phyloP scores from a whole-genome alignment of 2,329 filamentous ascomycete genomes.

The Stachybotrys echinatus region DNA sequence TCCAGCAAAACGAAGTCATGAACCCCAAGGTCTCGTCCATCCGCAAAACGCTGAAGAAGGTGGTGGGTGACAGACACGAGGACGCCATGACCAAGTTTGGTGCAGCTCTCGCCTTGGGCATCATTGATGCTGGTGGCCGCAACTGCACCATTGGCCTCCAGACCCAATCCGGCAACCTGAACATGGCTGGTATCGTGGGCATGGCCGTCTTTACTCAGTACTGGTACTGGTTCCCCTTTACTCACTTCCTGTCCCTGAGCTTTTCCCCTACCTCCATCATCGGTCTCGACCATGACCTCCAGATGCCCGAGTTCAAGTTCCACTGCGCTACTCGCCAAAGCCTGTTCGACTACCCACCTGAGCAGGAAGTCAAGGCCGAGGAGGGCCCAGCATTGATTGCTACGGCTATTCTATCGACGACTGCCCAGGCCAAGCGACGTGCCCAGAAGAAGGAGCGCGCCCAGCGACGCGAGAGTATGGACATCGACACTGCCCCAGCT shows the following conservation, averaged over 20 bases:
- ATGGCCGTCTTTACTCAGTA: conserved; percentile 99
- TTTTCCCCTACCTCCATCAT: conserved; percentile 98
- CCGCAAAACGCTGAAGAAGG: conserved; percentile 90
- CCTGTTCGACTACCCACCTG: conserved; percentile 95
- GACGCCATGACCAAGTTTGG: conserved; percentile 99
- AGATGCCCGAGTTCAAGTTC: conserved; percentile 92
- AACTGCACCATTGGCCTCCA: conserved; percentile 98
- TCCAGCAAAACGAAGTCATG: conserved; percentile 99
- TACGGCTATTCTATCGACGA: conserved; percentile 92
- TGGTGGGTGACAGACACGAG: conserved; percentile 90
- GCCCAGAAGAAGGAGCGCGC: conserved; percentile 92
- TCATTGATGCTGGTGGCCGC: conserved; percentile 94
- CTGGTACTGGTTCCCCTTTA: conserved; percentile 99
- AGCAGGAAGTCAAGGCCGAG: conserved; percentile 91
- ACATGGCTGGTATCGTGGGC: conserved; percentile 96
- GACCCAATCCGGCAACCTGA: conserved; percentile 95
- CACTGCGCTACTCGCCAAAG: conserved; percentile 92
- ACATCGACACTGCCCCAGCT: conserved; percentile 70
- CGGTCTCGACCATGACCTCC: conserved; percentile 86
- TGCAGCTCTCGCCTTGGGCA: conserved; percentile 86
- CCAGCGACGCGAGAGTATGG: conserved; percentile 89
- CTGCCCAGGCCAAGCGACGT: conserved; percentile 90
- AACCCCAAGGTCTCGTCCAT: conserved; percentile 92
- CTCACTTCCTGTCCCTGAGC: conserved; percentile 91
- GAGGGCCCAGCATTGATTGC: conserved; percentile 92